A percentile compares a stretch with the other conserved stretches of the same genome.
These are phyloP conservation scores for Cucumis cinereus DNA, from an alignment of 306 rosid species.

Conservation along the genomic window DNA sequence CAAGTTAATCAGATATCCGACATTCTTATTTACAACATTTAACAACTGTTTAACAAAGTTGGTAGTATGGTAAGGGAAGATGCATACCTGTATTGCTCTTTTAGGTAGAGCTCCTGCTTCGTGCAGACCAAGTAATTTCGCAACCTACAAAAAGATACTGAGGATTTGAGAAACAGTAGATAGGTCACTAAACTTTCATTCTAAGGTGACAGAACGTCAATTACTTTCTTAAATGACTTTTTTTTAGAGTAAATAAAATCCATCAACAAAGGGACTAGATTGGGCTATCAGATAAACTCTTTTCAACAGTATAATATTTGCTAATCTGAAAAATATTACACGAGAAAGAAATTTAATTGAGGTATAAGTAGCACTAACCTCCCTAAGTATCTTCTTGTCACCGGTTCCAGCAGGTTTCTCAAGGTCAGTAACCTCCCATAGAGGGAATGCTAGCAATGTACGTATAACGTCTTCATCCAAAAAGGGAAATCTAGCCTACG, in stretches of 20 bases:
- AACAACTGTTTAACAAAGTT: background rate
- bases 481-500: slow-evolving; percentile 87
- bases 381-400: slow-evolving; percentile 84
- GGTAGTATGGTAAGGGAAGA: background rate
- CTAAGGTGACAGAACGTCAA: background rate
- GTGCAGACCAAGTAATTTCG: slow-evolving; percentile 62
- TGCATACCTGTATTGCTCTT: slow-evolving; percentile 86
- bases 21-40: background rate
- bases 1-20: background rate
- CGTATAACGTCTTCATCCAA: slow-evolving; percentile 88
- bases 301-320: background rate
- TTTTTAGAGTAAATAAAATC: background rate
- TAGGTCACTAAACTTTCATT: background rate
- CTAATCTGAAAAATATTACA: background rate
- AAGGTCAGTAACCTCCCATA: slow-evolving; percentile 88
- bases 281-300: background rate
- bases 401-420: slow-evolving; percentile 82
- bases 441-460: slow-evolving; percentile 50
- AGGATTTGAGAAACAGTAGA: background rate
- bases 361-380: slow-evolving; percentile 30
- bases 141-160: slow-evolving; percentile 46
- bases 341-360: background rate
- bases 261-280: background rate
- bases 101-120: slow-evolving; percentile 89
- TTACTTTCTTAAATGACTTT: background rate